These are phyloP conservation scores for Eimeria tenella DNA, from an alignment of 169 alveolate genomes.

Conservation along the genomic window DNA sequence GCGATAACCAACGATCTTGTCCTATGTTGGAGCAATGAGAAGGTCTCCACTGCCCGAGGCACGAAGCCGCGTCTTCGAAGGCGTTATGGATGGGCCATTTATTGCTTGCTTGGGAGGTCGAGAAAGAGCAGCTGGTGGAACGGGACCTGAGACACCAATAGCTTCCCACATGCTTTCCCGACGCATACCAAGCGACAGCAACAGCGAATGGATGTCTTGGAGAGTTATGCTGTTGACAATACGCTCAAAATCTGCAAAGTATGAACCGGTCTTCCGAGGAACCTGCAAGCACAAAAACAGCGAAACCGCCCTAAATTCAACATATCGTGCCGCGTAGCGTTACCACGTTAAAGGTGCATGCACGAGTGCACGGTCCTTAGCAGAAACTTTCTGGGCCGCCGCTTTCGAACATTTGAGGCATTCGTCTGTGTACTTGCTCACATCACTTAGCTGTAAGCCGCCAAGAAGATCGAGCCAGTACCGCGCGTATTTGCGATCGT, in stretches of 20 bases:
- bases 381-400: neutral
- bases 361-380: neutral
- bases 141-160: conserved; percentile 75
- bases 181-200: conserved; percentile 65
- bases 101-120: conserved; percentile 13
- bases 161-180: conserved; percentile 73
- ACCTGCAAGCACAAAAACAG: conserved; percentile 20
- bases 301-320: neutral
- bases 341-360: neutral
- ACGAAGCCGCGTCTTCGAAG: conserved; percentile 43
- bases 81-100: neutral
- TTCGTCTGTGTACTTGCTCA: neutral
- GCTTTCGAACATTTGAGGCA: neutral
- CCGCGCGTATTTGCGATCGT: conserved; percentile 68
- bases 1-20: too few species aligned
- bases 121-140: conserved; percentile 54
- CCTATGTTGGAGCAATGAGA: too few species aligned
- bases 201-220: conserved; percentile 65
- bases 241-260: conserved; percentile 47
- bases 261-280: conserved; percentile 69
- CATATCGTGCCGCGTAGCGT: neutral
- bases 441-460: conserved; percentile 73
- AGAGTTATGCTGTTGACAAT: conserved; percentile 72
- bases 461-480: conserved; percentile 78
- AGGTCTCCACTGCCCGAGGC: neutral